Evolutionary conservation across 805 yeast species (phyloP).

Genomic region (Candida caryicola): DNA sequence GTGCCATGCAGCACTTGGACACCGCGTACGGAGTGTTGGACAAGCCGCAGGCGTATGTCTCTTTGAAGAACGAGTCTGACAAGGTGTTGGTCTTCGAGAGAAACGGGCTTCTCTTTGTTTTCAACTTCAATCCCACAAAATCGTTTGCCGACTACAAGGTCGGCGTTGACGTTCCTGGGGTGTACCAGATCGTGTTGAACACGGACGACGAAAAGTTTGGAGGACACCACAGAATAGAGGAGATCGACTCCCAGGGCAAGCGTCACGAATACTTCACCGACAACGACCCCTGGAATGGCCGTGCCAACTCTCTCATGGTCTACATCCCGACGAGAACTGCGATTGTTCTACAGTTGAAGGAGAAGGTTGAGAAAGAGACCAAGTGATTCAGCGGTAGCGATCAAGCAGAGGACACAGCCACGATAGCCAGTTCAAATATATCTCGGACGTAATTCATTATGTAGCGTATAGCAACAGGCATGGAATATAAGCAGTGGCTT

Average conservation of each 20-base stretch:
- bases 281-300: constrained; percentile 74
- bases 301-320: constrained; percentile 74
- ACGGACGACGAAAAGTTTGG: constrained; percentile 72
- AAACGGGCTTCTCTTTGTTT: constrained; percentile 76
- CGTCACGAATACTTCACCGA: constrained; percentile 62
- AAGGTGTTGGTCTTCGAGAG: constrained; percentile 88
- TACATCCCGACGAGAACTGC: constrained; percentile 73
- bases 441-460: no score
- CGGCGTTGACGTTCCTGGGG: constrained; percentile 83
- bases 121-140: constrained; percentile 85
- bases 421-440: no score
- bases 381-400: no score
- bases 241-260: constrained; percentile 39
- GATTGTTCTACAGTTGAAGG: constrained; percentile 26
- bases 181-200: constrained; percentile 69
- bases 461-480: no score
- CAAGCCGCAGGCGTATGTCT: constrained; percentile 72
- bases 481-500: no score
- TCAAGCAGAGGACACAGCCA: no score
- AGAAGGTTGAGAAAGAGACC: constrained; percentile 3
- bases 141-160: constrained; percentile 84
- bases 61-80: constrained; percentile 84
- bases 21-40: constrained; percentile 66
- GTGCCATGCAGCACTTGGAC: constrained; percentile 79
- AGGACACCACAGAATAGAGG: constrained; percentile 69